Evolutionary conservation across 192 early-diverging fungal genomes (phyloP), one percentile per base, ranked within the genome.

Genomic region (Gonapodya prolifera): DNA sequence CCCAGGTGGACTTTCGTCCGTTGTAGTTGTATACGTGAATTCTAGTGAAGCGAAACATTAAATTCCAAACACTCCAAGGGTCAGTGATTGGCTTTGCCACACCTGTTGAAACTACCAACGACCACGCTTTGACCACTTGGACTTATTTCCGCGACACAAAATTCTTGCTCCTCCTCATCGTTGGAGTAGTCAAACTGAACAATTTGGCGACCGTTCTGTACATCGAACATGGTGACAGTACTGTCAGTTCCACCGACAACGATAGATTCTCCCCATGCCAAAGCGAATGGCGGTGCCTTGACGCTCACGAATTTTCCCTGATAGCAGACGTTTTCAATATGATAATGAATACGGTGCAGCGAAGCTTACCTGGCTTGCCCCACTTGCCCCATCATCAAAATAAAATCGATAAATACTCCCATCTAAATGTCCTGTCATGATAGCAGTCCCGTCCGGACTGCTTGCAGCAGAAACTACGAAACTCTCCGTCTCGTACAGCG

Each of bases 321-420:
- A 18, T 69, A 1, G 69, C 69, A 76, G 29, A 80, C 34, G 16
- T 17, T 34, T n/a, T 79, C 30, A 82, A 28, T 82, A 35, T 82
- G 23, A 77, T 17, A 28, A 30, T 32, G 79, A n/a, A 28, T 23
- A 80, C 78, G 1, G 32, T 76, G 29, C 69, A 70, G n/a, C 8
- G 75, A 31, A 0, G 18, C 2, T 8, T 80, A 87, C 86, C 78
- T 87, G 85, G n/a, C 85, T 86, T 1, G 88, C 88, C 0, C 89
- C 89, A 31, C 86, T 83, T 1, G 87, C 77, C 23, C 88, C 89
- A 76, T 90, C 89, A 70, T 90, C 89, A 80, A 90, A 90, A 71
- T 85, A 90, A 78, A 90, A 90, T 31, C 88, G 78, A 75, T 87
- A 86, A 73, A 90, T 84, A 8, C 85, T 78, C 16, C 89, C 89